Percentiles rank a stretch among this genome's conserved stretches.
These are phyloP conservation scores for Papiliotrema fonsecae DNA, from an alignment of 1,284 basidiomycete genomes.

Conservation along the genomic window DNA sequence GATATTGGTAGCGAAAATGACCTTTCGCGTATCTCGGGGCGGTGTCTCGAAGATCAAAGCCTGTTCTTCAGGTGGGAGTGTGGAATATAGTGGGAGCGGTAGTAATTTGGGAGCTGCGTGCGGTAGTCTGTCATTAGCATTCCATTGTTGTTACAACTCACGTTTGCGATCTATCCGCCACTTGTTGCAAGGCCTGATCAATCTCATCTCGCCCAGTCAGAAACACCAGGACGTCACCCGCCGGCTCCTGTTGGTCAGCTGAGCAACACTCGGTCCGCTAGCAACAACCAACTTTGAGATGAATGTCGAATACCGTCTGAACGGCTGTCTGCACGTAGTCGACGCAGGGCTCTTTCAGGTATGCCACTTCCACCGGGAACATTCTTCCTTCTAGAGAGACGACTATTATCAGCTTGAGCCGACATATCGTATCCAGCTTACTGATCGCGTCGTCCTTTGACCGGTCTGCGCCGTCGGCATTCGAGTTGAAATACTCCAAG, in stretches of 20 bases:
- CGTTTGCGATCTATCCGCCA: conserved; percentile 73
- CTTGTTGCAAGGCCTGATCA: conserved; percentile 73
- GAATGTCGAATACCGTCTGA: conserved; percentile 79
- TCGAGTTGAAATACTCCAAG: conserved; percentile 74
- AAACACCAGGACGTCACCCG: conserved; percentile 88
- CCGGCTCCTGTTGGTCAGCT: conserved; percentile 54
- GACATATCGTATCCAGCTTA: conserved; percentile 15
- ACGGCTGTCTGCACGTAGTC: conserved; percentile 84
- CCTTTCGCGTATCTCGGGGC: conserved; percentile 71
- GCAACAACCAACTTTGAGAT: conserved; percentile 60
- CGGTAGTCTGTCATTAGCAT: conserved; percentile 57
- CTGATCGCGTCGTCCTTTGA: conserved; percentile 46
- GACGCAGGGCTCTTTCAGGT: conserved; percentile 63
- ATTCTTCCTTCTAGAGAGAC: conserved; percentile 88
- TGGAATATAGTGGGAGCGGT: conserved; percentile 80
- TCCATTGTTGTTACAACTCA: conserved; percentile 43
- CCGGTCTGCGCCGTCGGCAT: conserved; percentile 45
- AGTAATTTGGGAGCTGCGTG: conserved; percentile 58
- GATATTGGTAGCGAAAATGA: conserved; percentile 91
- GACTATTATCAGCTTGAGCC: conserved; percentile 58
- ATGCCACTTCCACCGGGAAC: conserved; percentile 81
- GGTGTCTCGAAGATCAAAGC: conserved; percentile 73
- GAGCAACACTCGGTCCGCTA: background rate
- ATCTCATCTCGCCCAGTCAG: conserved; percentile 97
- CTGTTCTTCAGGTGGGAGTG: conserved; percentile 80